These are phyloP conservation scores for Colletotrichum sp. DNA, from an alignment of 2,329 filamentous ascomycete species.

Conservation along the genomic window DNA sequence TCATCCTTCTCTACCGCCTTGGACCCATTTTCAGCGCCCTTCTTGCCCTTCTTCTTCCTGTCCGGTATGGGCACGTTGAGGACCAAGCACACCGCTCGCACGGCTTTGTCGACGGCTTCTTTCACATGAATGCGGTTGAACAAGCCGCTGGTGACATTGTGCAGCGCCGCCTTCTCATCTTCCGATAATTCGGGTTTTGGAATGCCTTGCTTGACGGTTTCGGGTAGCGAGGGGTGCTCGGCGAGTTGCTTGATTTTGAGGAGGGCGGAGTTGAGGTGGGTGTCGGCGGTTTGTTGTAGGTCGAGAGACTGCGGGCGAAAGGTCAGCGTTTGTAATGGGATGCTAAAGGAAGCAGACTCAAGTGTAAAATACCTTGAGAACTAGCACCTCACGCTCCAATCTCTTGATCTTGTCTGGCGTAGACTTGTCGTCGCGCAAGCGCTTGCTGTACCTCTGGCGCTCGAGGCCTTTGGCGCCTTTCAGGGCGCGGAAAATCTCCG, in stretches of 20 bases:
- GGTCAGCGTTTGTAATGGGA: background rate
- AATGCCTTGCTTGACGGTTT: constrained; percentile 49
- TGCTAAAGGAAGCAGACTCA: background rate
- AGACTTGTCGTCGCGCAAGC: constrained; percentile 52
- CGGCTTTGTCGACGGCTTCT: constrained; percentile 52
- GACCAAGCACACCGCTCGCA: constrained; percentile 52
- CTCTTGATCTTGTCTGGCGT: constrained; percentile 58
- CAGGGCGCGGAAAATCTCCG: constrained; percentile 69
- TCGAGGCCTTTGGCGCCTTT: constrained; percentile 79
- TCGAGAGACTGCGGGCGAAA: constrained; percentile 55
- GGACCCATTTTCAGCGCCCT: constrained; percentile 34
- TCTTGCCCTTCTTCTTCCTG: constrained; percentile 40
- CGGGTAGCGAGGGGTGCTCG: constrained; percentile 54
- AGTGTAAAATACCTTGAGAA: constrained; percentile 52
- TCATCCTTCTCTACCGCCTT: constrained; percentile 35
- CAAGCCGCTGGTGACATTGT: constrained; percentile 65
- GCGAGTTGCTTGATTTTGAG: constrained; percentile 59
- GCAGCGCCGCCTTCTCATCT: constrained; percentile 55
- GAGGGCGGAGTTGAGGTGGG: constrained; percentile 60
- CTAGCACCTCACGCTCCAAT: constrained; percentile 65
- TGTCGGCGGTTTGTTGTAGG: constrained; percentile 60
- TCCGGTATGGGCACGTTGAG: constrained; percentile 55
- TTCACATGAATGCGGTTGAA: constrained; percentile 59
- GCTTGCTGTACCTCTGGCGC: constrained; percentile 75
- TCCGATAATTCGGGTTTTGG: constrained; percentile 57